phyloP scores from a whole-genome alignment of 2,329 filamentous ascomycete genomes.

The Chaetomium sp. region DNA sequence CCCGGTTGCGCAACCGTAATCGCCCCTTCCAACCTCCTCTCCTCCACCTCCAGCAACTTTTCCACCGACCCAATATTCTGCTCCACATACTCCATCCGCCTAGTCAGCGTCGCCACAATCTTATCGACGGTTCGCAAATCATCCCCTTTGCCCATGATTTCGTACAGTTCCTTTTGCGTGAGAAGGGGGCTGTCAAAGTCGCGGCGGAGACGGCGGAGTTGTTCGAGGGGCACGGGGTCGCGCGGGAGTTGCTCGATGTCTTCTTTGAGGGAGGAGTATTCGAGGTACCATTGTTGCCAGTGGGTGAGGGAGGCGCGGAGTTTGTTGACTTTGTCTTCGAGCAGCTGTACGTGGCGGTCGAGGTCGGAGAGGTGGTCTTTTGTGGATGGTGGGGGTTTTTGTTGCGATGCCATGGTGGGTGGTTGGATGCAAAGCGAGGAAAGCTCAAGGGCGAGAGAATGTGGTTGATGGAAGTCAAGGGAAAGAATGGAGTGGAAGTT shows the following conservation, averaged over 20 bases:
- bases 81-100: slow-evolving; percentile 82
- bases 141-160: slow-evolving; percentile 37
- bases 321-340: slow-evolving; percentile 69
- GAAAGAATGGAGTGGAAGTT: neutral
- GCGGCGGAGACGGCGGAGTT: slow-evolving; percentile 51
- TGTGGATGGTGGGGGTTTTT: no score
- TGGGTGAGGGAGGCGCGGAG: slow-evolving; percentile 71
- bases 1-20: slow-evolving; percentile 55
- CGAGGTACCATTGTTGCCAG: slow-evolving; percentile 86
- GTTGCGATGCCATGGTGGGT: neutral
- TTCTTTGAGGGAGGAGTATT: slow-evolving; percentile 85
- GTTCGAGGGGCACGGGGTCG: slow-evolving; percentile 38
- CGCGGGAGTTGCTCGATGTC: slow-evolving; percentile 57
- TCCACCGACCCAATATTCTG: slow-evolving; percentile 70
- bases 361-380: slow-evolving; percentile 57
- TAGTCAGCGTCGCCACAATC: slow-evolving; percentile 60
- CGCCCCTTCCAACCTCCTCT: slow-evolving; percentile 63
- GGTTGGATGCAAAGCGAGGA: slow-evolving; percentile 28
- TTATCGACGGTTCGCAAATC: slow-evolving; percentile 51
- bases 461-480: neutral
- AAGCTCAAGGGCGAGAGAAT: neutral
- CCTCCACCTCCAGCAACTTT: slow-evolving; percentile 62
- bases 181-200: slow-evolving; percentile 59
- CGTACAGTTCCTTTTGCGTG: slow-evolving; percentile 49
- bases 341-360: slow-evolving; percentile 65